phyloP scores from a whole-genome alignment of 176 grass and related monocot genomes.

The Cymbopogon citratus region DNA sequence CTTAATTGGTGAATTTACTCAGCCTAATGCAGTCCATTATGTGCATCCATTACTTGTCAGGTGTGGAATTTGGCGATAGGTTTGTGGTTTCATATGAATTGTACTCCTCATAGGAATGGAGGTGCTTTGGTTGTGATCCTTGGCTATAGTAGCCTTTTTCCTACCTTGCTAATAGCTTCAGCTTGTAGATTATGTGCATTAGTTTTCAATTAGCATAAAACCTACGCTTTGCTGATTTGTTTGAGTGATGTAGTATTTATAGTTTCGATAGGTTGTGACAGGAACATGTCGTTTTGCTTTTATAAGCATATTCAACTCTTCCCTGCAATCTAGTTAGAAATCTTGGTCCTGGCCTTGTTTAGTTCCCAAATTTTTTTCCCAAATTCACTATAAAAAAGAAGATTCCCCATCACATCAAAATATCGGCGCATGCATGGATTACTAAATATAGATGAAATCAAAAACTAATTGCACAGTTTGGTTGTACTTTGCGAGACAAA shows the following conservation, averaged over 20 bases:
- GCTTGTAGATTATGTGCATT: neutral
- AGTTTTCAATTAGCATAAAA: neutral
- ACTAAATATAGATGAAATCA: too few relatives aligned
- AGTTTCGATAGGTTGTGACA: neutral
- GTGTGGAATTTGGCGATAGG: neutral
- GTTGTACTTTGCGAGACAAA: too few relatives aligned
- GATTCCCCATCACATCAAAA: too few relatives aligned
- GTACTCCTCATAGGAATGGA: neutral
- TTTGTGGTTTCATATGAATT: neutral
- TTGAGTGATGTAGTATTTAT: neutral
- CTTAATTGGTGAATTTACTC: constrained; percentile 7
- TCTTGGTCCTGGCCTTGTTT: too few relatives aligned
- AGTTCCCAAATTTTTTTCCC: too few relatives aligned
- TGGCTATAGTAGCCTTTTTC: neutral
- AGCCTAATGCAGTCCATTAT: constrained; percentile 3
- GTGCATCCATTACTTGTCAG: neutral
- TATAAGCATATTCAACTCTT: neutral
- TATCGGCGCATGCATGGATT: too few relatives aligned
- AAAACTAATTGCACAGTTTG: too few relatives aligned
- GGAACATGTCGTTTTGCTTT: neutral
- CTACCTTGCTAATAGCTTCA: neutral
- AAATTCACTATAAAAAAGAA: too few relatives aligned
- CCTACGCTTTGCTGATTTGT: neutral
- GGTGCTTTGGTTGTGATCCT: neutral
- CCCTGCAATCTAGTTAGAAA: neutral